Base-by-base conservation (phyloP, 768 basidiomycete genomes). In the Tricholomella constricta region DNA sequence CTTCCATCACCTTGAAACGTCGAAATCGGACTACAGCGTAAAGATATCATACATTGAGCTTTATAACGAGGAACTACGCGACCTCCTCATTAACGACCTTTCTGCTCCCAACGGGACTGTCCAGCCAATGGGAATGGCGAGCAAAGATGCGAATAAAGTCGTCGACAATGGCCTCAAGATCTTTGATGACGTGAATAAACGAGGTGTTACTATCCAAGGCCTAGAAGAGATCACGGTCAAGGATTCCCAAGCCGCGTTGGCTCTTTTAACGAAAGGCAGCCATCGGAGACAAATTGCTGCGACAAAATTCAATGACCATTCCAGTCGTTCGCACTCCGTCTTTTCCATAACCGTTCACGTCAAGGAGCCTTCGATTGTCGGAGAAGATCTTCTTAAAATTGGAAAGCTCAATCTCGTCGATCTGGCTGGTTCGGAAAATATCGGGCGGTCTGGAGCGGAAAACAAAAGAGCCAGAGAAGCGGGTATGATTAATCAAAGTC, bases 401-500 rank as follows among this genome's bases (percentile, higher is more conserved):
- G 97, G 97, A 20, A 98, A 98, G 68, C 80, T 99, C 38, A 98
- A 98, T 69, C 82, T 99, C 19, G 97, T 99, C 48, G 97, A 99
- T 67, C 76, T 99, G 51, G 97, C 97, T 27, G 97, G 97, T 6
- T 95, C 94, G 2, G 97, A 99, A 71, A 98, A 97, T 61, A 95
- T 99, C 64, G 95, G 94, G 9, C 79, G 96, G 20, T 93, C 90
- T 0, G 97, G 97, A 15, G 97, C 97, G 2, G 93, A 94, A 67
- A 91, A 97, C 63, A 94, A 91, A 67, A 77, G 95, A 52, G 97
- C 97, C 11, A 80, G 93, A 58, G 97, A 99, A 66, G 97, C 97
- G 1, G 97, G 97, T 10, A 97, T 95, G 90, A 98, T 99, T 69
- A 99, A 98, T 64, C 93, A 97, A 71, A 95, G 92, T 64, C 76